phyloP scores from a whole-genome alignment of 805 yeast genomes.

The Candida anglica region DNA sequence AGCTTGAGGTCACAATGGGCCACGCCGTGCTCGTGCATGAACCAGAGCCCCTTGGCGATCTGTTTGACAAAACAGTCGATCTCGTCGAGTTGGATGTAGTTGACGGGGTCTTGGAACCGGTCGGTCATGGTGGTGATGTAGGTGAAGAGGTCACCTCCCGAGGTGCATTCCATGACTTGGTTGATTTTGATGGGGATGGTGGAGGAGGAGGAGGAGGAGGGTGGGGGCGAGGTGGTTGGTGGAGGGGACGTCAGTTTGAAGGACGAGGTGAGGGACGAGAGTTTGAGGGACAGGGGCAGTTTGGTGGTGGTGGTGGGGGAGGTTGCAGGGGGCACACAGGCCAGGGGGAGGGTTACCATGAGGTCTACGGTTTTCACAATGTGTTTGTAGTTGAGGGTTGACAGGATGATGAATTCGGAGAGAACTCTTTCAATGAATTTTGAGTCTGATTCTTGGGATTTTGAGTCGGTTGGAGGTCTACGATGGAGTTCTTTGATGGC shows the following conservation, averaged over 20 bases:
- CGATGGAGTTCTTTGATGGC: slow-evolving; percentile 33
- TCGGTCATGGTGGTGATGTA: slow-evolving; percentile 18
- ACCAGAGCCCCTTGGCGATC: slow-evolving; percentile 72
- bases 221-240: slow-evolving; percentile 4
- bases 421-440: slow-evolving; percentile 70
- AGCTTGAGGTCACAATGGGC: slow-evolving; percentile 93
- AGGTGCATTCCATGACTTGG: slow-evolving; percentile 37
- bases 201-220: neutral
- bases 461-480: slow-evolving; percentile 11
- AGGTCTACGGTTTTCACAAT: slow-evolving; percentile 76
- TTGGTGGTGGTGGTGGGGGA: neutral
- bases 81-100: slow-evolving; percentile 41
- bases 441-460: slow-evolving; percentile 23
- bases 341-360: slow-evolving; percentile 39
- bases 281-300: slow-evolving; percentile 16
- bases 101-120: slow-evolving; percentile 7
- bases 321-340: neutral
- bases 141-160: slow-evolving; percentile 33
- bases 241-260: too few species aligned
- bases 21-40: slow-evolving; percentile 88
- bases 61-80: slow-evolving; percentile 91
- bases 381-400: slow-evolving; percentile 70
- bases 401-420: slow-evolving; percentile 86
- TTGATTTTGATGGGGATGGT: slow-evolving; percentile 16
- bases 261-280: too few species aligned